These are phyloP conservation scores for Phlyctochytrium planicorne DNA, from an alignment of 192 early-diverging fungal genomes.

Conservation along the genomic window DNA sequence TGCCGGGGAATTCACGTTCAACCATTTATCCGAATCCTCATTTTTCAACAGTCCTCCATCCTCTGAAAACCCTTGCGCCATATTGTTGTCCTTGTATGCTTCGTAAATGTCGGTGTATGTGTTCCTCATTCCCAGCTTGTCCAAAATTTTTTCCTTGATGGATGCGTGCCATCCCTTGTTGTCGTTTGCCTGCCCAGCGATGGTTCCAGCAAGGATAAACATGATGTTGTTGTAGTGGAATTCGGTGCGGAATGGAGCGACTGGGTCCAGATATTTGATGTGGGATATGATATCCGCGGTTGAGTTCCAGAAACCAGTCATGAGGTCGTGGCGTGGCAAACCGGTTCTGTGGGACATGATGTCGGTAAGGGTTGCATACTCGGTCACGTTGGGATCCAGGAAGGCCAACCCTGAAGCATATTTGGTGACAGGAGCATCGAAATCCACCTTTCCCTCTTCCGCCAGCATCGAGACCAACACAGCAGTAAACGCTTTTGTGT, in stretches of 20 bases:
- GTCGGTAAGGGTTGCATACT: constrained; percentile 8
- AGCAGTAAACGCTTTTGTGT: no score
- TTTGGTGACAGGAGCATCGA: constrained; percentile 4
- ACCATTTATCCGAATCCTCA: background rate
- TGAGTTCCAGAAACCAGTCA: background rate
- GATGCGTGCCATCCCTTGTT: constrained; percentile 3
- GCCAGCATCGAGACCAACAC: no score
- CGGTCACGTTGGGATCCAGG: constrained; percentile 6
- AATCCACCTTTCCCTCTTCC: constrained; percentile 19
- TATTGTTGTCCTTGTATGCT: background rate
- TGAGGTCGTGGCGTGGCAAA: constrained; percentile 8
- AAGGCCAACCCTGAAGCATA: constrained; percentile 3
- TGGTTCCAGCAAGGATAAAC: constrained; percentile 15
- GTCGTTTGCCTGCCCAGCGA: constrained; percentile 14
- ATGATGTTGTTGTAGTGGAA: constrained; percentile 22
- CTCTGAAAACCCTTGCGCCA: background rate
- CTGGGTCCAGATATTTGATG: constrained; percentile 12
- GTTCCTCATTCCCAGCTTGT: constrained; percentile 7
- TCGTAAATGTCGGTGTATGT: background rate
- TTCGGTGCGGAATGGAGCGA: constrained; percentile 15
- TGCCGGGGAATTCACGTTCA: background rate
- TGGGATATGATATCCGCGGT: background rate
- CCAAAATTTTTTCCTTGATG: constrained; percentile 5
- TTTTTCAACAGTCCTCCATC: background rate
- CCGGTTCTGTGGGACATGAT: constrained; percentile 20